Evolutionary conservation across 2,329 filamentous ascomycete species (phyloP).

Genomic region (Pseudodiploospora longispora): DNA sequence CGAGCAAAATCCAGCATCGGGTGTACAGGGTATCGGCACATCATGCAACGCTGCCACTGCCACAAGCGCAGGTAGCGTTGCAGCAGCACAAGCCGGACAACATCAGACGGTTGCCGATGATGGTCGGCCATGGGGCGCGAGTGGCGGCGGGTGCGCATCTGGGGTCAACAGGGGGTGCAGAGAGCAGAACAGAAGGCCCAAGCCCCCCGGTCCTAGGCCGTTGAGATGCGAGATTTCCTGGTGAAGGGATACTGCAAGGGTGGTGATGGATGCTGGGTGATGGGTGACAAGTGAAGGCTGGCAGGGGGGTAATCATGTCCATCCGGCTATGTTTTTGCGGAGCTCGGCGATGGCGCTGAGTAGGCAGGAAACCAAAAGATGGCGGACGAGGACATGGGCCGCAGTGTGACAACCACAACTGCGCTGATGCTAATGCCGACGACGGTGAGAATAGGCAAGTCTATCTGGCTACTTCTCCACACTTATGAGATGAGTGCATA

Average conservation of each 20-base stretch:
- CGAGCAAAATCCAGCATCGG: background rate
- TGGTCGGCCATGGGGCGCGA: constrained; percentile 5
- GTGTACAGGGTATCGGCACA: constrained; percentile 5
- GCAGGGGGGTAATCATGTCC: constrained; percentile 4
- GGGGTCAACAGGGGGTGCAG: constrained; percentile 8
- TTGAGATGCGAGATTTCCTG: constrained; percentile 14
- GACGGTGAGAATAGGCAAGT: too few relatives aligned
- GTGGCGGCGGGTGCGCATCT: constrained; percentile 12
- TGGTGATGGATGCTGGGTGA: background rate
- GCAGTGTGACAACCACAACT: too few relatives aligned
- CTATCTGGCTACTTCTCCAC: too few relatives aligned
- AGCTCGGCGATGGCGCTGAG: constrained; percentile 1
- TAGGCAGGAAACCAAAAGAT: too few relatives aligned
- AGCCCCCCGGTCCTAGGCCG: constrained; percentile 4
- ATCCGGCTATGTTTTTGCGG: constrained; percentile 1
- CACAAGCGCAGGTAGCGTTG: background rate
- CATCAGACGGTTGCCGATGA: constrained; percentile 3
- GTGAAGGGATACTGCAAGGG: constrained; percentile 5
- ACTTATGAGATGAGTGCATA: too few relatives aligned
- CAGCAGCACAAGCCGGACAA: background rate
- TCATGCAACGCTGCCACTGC: background rate
- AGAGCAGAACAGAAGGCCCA: background rate
- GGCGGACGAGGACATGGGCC: too few relatives aligned
- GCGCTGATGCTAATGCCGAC: too few relatives aligned
- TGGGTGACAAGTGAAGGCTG: background rate